These are phyloP conservation scores for Septoria petroselini DNA, from an alignment of 2,329 filamentous ascomycete genomes.

Conservation along the genomic window DNA sequence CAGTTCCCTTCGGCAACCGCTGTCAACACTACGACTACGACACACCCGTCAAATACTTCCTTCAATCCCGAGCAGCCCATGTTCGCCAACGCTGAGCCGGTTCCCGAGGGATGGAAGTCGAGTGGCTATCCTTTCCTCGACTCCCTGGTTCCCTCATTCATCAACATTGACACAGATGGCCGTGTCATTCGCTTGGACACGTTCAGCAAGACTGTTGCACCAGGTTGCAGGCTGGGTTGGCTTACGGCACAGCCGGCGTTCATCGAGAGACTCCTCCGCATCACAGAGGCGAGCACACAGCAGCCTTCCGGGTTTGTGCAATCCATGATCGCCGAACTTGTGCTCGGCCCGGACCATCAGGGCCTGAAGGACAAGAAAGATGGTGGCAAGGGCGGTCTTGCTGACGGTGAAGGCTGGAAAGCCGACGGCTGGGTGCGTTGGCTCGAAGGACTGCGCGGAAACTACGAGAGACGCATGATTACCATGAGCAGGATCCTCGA, in stretches of 20 bases:
- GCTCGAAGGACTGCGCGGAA: constrained; percentile 78
- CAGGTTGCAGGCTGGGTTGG: constrained; percentile 87
- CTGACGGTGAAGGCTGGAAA: constrained; percentile 65
- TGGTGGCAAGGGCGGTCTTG: constrained; percentile 48
- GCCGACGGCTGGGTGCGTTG: constrained; percentile 85
- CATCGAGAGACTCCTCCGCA: constrained; percentile 68
- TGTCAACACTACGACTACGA: constrained; percentile 34
- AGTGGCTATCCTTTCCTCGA: constrained; percentile 76
- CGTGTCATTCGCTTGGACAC: constrained; percentile 87
- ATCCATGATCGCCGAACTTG: constrained; percentile 69
- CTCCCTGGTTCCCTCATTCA: constrained; percentile 76
- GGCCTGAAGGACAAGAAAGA: constrained; percentile 43
- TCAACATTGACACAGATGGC: constrained; percentile 78
- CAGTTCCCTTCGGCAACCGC: constrained; percentile 73
- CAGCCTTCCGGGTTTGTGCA: constrained; percentile 90
- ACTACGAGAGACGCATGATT: constrained; percentile 82
- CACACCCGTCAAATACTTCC: constrained; percentile 30
- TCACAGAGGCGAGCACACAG: constrained; percentile 74
- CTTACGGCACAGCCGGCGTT: constrained; percentile 79
- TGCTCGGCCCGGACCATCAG: constrained; percentile 67
- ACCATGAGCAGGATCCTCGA: constrained; percentile 73
- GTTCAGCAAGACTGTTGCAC: constrained; percentile 89
- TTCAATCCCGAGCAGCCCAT: constrained; percentile 33
- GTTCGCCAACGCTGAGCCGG: constrained; percentile 49
- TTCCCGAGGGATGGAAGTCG: constrained; percentile 49